Base-by-base conservation (phyloP, 75 land plant genomes). In the Picea sitchensis region DNA sequence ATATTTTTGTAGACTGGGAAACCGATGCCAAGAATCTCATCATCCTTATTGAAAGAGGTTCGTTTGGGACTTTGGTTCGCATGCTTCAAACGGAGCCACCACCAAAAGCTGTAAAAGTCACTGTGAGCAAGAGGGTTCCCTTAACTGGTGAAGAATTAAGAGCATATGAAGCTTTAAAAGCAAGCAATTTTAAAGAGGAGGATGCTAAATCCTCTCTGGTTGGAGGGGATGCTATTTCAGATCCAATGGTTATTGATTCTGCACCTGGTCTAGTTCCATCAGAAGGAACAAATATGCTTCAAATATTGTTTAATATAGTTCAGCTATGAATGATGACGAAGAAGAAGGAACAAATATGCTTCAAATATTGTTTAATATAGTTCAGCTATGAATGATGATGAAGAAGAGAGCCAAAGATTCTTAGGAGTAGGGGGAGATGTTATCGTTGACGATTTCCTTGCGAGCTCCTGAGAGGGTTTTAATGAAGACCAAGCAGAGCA, bases 31-130 rank as follows among this genome's bases (percentile, higher is more conserved):
- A 84, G 79, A 96, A 96, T 77, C 89, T 94, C 23, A 89, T 96
- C 30, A 90, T 96, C 58, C 94, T 96, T 82, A 92, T 95, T 17
- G 99, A 96, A 79, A 86, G 91, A 78, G 95, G 93, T 76, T 95
- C 92, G 95, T 89, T 92, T 90, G 99, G 87, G 26, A 94, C 97
- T 15, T 82, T 96, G 51, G 96, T 93, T 54, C 92, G 92, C 3
- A 89, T 90, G 91, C 89, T 96, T 76, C 99, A 96, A 82, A 86
- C 84, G 12, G 97, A 96, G 83, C 99, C 99, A 67, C 91, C 97
- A 56, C 99, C 99, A 23, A 94, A 94, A 83, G 91, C 90, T 78
- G 97, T 96, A n/a, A 65, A 96, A 81, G 95, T 94, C 62, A 89
- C 86, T 17, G 77, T 96, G 86, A 90, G 97, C 79, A 87, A 86